Base-by-base conservation (phyloP, 1,284 basidiomycete genomes). In the Microbotryomycetes sp. region DNA sequence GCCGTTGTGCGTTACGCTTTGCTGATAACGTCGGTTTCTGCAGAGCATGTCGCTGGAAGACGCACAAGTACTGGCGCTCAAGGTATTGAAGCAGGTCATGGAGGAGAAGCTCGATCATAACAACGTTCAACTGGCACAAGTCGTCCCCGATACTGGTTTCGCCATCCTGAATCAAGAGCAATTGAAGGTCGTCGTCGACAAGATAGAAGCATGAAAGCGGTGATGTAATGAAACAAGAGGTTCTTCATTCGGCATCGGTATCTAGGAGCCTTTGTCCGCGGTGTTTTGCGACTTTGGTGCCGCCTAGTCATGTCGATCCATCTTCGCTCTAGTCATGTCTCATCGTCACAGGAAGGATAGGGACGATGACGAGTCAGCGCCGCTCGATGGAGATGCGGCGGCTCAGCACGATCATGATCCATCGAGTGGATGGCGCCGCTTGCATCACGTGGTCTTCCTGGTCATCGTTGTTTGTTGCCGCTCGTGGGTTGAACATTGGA, bases 41-140 rank as follows among this genome's bases (percentile, higher is more conserved):
- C 54, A 97, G 92, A 86, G 88, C 84, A 94, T 98, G 86, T 87
- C 88, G 7, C 79, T 98, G 28, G 79, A 82, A 66, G 92, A 97
- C 75, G 96, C 93, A 1, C 88, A 93, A 70, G 80, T 84, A 31
- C 78, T 98, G 61, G 88, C 90, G 13, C 79, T 98, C 64, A 86
- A 86, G 66, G 90, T 97, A 48, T 79, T 98, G 67, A 97, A 97
- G 79, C 93, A 98, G 79, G 96, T 99, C 52, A 99, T 98, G 96
- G 96, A 99, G 77, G 96, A 98, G 80, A 94, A 94, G 77, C 82
- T 98, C 46, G 91, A 97, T 77, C 89, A 96, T 73, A 89, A 96
- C 79, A 98, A 98, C 72, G 92, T 99, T 24, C 94, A 98, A 77
- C 81, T 99, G 24, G 93, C 94, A 56, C 69, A 88, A 86, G 88